Base-by-base conservation (phyloP, 2,329 filamentous ascomycete species). In the Arthroderma sp. region DNA sequence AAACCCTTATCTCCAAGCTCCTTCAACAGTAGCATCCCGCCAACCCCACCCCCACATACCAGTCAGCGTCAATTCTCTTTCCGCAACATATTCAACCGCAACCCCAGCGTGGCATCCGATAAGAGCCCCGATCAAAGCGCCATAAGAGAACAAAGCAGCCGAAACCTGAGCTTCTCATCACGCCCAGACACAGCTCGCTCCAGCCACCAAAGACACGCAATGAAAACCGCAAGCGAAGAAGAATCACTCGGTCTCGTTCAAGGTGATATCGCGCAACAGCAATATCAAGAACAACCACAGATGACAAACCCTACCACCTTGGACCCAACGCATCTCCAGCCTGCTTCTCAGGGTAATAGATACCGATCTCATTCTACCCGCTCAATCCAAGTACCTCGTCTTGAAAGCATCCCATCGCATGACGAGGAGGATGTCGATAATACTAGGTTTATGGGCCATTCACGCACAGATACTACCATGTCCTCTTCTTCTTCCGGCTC, bases 11-110 rank as follows among this genome's bases (percentile, higher is more conserved):
- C 15, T 22, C 15, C 15, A 31, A 30, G 22, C 28, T n/a, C 32
- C 27, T 6, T 5, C 3, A 30, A n/a, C 42, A n/a, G 36, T 30
- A 39, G 22, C 32, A 31, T 42, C 27, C 46, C 42, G 33, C 46
- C 42, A 9, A 39, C 38, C 7, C 38, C 44, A 10, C 38, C 42
- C 29, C 32, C 22, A 28, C 37, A 41, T 30, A 36, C 9, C 28
- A 77, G 82, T 7, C 75, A 70, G 52, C 75, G 89, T 48, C 85
- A 94, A 58, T 98, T 96, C 65, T 93, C 85, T 11, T 96, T 96
- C 70, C 82, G 88, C 52, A 86, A 83, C 52, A 78, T 94, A 43
- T 91, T 95, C 62, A 68, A 69, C 48, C 74, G 80, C 55, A 49
- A 58, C 29, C 44, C 54, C 32, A 53, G 54, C 6, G 37, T 50